Evolutionary conservation across 1,284 basidiomycete genomes (phyloP), one percentile per base, ranked within the genome.

Genomic region (Rhodofomes roseus): DNA sequence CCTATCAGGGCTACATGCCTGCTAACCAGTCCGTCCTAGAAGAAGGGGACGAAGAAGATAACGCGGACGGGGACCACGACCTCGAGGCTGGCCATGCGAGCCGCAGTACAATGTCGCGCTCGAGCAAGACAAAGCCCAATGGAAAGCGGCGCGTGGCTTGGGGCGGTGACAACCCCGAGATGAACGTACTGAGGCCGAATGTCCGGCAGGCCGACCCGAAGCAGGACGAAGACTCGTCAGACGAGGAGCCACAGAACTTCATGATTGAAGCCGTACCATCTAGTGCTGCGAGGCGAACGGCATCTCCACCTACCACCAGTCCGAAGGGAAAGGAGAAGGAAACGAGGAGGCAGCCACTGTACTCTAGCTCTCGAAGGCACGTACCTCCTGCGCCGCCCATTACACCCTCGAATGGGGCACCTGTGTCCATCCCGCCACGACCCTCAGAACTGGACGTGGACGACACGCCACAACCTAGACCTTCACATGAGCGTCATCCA

Each of bases 191-290:
- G 53, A 81, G 81, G 60, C 88, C 88, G 55, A 90, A 90, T 70
- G 86, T 85, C 64, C 85, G 82, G 65, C 76, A 79, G 62, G 81
- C 85, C 65, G 86, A 87, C 72, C 65, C 76, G 65, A 77, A 78
- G 31, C 78, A 82, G 60, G 82, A 84, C 60, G 77, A 81, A 41
- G 83, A 87, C 54, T 80, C 81, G 40, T 89, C 87, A 16, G 90
- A 92, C 66, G 89, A 89, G 58, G 91, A 93, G 69, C 92, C 91
- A 0, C 85, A 88, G 70, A 90, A 88, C 69, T 87, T 93, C 66
- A 88, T 92, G 84, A 87, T 93, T 63, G 91, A 93, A 71, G 81
- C 76, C 63, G 70, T 72, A 1, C 70, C 78, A 23, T 73, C 71
- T 23, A 63, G 77, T 25, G 73, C 71, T 22, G 63, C 68, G 29